Percentiles rank a stretch among this genome's conserved stretches.
These are phyloP conservation scores for Magnusiomyces ingens DNA, from an alignment of 1,139 yeast species.

Conservation along the genomic window DNA sequence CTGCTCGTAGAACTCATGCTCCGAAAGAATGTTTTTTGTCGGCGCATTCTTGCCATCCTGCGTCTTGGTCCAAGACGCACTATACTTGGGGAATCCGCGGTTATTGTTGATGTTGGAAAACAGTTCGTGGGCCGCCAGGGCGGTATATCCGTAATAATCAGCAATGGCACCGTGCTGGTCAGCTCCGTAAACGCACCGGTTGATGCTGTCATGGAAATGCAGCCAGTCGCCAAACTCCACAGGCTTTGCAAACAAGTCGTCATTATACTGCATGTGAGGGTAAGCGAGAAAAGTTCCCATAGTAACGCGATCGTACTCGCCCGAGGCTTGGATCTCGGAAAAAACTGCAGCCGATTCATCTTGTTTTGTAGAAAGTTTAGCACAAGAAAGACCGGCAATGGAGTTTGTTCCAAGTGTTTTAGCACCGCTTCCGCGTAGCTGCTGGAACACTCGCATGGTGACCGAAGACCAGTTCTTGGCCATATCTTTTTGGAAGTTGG, in stretches of 20 bases:
- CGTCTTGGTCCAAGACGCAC: slow-evolving; percentile 25
- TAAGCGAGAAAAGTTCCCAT: slow-evolving; percentile 66
- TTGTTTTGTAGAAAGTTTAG: slow-evolving; percentile 31
- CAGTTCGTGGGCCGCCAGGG: slow-evolving; percentile 56
- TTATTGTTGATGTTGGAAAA: slow-evolving; percentile 42
- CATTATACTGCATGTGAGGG: slow-evolving; percentile 51
- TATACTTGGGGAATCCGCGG: slow-evolving; percentile 28
- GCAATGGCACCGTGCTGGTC: slow-evolving; percentile 43
- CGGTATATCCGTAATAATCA: slow-evolving; percentile 51
- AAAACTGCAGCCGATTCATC: slow-evolving; percentile 22
- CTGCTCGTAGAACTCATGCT: slow-evolving; percentile 3
- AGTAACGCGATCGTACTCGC: slow-evolving; percentile 55
- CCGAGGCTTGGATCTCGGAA: slow-evolving; percentile 41
- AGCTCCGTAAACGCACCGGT: slow-evolving; percentile 37
- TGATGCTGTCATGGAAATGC: slow-evolving; percentile 53
- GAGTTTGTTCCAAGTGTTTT: slow-evolving; percentile 20
- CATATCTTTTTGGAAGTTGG: slow-evolving; percentile 21
- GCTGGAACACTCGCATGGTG: slow-evolving; percentile 25
- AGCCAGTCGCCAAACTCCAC: slow-evolving; percentile 70
- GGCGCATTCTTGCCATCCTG: background rate
- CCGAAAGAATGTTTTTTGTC: background rate
- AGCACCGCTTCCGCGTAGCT: slow-evolving; percentile 41
- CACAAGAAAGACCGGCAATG: slow-evolving; percentile 43
- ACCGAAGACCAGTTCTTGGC: slow-evolving; percentile 22
- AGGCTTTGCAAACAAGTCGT: slow-evolving; percentile 60